These are phyloP conservation scores for Colletotrichum zoysiae DNA, from an alignment of 2,329 filamentous ascomycete species.

Conservation along the genomic window DNA sequence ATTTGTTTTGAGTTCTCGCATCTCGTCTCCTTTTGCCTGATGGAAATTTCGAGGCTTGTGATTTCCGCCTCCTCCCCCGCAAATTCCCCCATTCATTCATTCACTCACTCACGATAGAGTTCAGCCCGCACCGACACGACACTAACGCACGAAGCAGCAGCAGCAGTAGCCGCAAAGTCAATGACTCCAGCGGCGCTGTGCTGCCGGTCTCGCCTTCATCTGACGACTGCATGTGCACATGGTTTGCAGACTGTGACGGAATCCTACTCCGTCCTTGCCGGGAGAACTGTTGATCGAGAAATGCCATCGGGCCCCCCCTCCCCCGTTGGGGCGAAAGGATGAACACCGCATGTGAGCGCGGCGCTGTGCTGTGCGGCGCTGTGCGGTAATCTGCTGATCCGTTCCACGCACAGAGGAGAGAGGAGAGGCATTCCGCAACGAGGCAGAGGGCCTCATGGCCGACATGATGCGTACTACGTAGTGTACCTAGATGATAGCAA, in stretches of 20 bases:
- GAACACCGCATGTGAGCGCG: neutral
- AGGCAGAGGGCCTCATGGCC: slow-evolving; percentile 9
- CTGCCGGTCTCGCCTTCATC: slow-evolving; percentile 22
- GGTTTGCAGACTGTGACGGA: slow-evolving; percentile 21
- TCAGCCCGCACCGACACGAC: slow-evolving; percentile 35
- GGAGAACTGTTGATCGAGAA: neutral
- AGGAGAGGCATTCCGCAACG: slow-evolving; percentile 15
- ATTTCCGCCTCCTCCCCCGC: slow-evolving; percentile 25
- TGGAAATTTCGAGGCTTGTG: slow-evolving; percentile 26
- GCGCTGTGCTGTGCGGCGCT: too few relatives aligned
- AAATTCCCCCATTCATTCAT: slow-evolving; percentile 31
- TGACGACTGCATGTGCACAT: slow-evolving; percentile 9
- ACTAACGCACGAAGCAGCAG: slow-evolving; percentile 6
- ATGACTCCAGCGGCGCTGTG: slow-evolving; percentile 6
- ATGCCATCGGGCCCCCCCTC: neutral
- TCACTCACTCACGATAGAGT: slow-evolving; percentile 38
- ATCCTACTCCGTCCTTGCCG: slow-evolving; percentile 11
- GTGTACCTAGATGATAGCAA: neutral
- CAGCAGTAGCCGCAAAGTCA: slow-evolving; percentile 35
- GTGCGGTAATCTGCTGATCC: neutral
- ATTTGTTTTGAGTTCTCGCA: slow-evolving; percentile 23
- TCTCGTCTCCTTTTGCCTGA: neutral
- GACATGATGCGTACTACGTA: too few relatives aligned
- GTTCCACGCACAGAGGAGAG: neutral
- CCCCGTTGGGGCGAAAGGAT: neutral